Base-by-base conservation (phyloP, 2,329 filamentous ascomycete genomes). In the Ascochyta fabae region DNA sequence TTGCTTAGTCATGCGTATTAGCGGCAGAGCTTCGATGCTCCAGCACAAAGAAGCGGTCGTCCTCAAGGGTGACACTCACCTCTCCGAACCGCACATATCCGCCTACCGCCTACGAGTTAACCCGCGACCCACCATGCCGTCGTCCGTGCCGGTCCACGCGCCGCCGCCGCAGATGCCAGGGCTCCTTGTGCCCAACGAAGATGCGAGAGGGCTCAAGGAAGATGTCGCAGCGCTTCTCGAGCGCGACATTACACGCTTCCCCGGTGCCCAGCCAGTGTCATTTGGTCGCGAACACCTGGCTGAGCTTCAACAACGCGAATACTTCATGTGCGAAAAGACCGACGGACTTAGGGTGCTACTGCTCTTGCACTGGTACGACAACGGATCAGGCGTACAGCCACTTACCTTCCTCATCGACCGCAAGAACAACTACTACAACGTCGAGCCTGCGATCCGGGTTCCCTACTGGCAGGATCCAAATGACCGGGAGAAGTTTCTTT, bases 281-380 rank as follows among this genome's bases (percentile, higher is more conserved):
- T 99, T 99, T 74, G 83, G 90, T 50, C 83, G 89, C 54, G 83
- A 86, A 66, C 95, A 99, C 75, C 78, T 98, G 9, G 80, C 87
- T n/a, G 92, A 96, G 78, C 84, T 99, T 33, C 86, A 88, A 59
- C 83, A 83, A 55, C 83, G 90, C 71, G 95, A 98, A 77, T 99
- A 98, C 80, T 99, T 93, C 74, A 90, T 99, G 62, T 97, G 94
- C 81, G 95, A 99, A 78, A 99, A 99, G 80, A 96, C 94, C 1
- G 95, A 99, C 73, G 95, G 95, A 50, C 91, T 98, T 61, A 88
- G 95, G 61, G 97, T 96, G 75, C 85, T 99, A n/a, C 85, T 99
- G 62, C 98, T 96, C 80, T 87, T 95, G 62, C 92, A 91, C 46
- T 88, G 89, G 71, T 79, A 81, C 23, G 83, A 87, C 38, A 73